These are phyloP conservation scores for Ramalina peruviana DNA, from an alignment of 495 filamentous ascomycete species.

Conservation along the genomic window DNA sequence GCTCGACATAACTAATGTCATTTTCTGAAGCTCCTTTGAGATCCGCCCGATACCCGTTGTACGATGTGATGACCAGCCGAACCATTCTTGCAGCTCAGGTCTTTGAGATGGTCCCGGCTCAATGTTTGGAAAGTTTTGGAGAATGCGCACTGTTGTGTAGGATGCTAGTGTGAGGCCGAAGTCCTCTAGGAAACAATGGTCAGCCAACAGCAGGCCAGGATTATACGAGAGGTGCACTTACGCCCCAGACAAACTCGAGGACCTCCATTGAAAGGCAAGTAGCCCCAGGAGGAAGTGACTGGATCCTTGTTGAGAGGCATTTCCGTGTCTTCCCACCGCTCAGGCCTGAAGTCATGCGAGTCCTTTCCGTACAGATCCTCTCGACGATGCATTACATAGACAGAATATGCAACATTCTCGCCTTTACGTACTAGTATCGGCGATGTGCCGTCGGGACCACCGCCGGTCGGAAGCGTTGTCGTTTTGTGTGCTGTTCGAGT, in stretches of 20 bases:
- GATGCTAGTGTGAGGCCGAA: constrained; percentile 34
- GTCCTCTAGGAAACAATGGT: constrained; percentile 25
- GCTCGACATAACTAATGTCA: constrained; percentile 9
- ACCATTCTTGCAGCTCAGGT: constrained; percentile 4
- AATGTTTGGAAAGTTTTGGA: constrained; percentile 27
- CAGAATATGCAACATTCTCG: constrained; percentile 27
- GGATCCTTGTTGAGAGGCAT: constrained; percentile 12
- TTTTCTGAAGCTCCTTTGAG: constrained; percentile 10
- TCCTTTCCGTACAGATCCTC: constrained; percentile 39
- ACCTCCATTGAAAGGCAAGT: constrained; percentile 41
- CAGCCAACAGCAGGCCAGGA: neutral
- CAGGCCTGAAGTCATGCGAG: constrained; percentile 36
- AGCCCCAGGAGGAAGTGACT: constrained; percentile 26
- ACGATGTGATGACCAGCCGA: constrained; percentile 6
- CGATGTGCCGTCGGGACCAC: constrained; percentile 32
- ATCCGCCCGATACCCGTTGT: neutral
- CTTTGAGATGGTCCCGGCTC: constrained; percentile 1
- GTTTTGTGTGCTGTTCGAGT: constrained; percentile 14
- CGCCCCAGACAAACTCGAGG: constrained; percentile 37
- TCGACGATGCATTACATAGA: constrained; percentile 35
- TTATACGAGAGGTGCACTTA: neutral
- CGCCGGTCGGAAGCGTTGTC: constrained; percentile 38
- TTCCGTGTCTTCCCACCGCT: constrained; percentile 35
- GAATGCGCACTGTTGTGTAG: constrained; percentile 29
- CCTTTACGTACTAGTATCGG: constrained; percentile 27